Evolutionary conservation across 352 stramenopile genomes (phyloP).

Genomic region (Phytophthora fragariae): DNA sequence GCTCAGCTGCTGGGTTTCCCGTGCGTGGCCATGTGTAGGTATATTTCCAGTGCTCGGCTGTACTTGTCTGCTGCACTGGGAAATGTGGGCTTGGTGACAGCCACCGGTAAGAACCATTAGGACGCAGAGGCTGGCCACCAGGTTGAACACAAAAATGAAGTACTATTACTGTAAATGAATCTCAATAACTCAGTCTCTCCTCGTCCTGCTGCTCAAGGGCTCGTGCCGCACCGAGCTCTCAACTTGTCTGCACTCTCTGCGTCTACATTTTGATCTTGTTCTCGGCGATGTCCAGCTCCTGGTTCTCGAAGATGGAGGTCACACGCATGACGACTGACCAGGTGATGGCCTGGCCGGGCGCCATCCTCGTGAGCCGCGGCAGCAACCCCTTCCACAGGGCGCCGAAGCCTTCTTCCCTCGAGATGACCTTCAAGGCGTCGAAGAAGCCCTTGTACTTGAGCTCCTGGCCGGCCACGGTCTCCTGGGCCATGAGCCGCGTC

Average conservation of each 20-base stretch:
- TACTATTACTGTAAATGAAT: constrained; percentile 43
- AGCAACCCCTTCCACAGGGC: constrained; percentile 98
- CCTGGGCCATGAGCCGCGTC: constrained; percentile 93
- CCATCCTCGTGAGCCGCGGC: constrained; percentile 95
- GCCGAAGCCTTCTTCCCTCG: constrained; percentile 93
- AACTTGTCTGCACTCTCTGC: not conserved
- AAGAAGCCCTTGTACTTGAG: constrained; percentile 97
- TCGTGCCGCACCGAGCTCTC: constrained; percentile 14
- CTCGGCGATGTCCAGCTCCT: constrained; percentile 51
- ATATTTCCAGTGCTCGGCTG: not conserved
- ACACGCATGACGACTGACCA: constrained; percentile 93
- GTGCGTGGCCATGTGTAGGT: constrained; percentile 5
- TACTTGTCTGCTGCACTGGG: constrained; percentile 2
- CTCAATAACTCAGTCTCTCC: constrained; percentile 37
- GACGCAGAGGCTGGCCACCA: too few relatives aligned
- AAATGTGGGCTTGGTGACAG: not conserved
- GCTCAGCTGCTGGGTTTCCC: constrained; percentile 7
- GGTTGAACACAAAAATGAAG: constrained; percentile 18
- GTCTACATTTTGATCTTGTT: constrained; percentile 81
- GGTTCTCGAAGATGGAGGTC: constrained; percentile 90
- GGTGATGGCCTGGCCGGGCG: constrained; percentile 97
- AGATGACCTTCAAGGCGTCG: constrained; percentile 94
- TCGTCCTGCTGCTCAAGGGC: constrained; percentile 19
- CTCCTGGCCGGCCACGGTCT: constrained; percentile 88
- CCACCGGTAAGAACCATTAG: not conserved